These are phyloP conservation scores for Yamadazyma diddensiae DNA, from an alignment of 1,139 yeast genomes.

Conservation along the genomic window DNA sequence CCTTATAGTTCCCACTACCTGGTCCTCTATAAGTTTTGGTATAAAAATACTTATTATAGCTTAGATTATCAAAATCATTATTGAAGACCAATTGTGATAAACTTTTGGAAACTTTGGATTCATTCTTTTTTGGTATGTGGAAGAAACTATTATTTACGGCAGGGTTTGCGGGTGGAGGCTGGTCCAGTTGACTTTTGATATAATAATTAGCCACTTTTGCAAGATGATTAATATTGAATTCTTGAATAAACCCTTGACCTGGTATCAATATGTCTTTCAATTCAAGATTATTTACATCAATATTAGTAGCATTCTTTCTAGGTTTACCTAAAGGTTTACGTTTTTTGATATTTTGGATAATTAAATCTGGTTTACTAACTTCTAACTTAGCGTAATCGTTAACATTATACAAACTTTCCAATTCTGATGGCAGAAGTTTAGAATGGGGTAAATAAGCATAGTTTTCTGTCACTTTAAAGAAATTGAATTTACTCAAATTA, in stretches of 20 bases:
- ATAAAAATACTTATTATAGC: slow-evolving; percentile 39
- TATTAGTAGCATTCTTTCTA: slow-evolving; percentile 29
- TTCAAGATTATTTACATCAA: slow-evolving; percentile 42
- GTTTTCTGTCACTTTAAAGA: slow-evolving; percentile 25
- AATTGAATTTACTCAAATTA: slow-evolving; percentile 34
- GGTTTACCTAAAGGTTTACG: slow-evolving; percentile 28
- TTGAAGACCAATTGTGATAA: slow-evolving; percentile 36
- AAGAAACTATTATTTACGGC: slow-evolving; percentile 6
- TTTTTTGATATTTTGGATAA: slow-evolving; percentile 9
- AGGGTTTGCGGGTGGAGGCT: slow-evolving; percentile 11
- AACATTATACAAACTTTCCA: slow-evolving; percentile 28
- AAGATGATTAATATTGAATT: slow-evolving; percentile 38
- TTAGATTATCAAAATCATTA: slow-evolving; percentile 34
- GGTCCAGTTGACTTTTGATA: slow-evolving; percentile 30
- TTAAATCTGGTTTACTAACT: slow-evolving; percentile 15
- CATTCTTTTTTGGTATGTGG: slow-evolving; percentile 11
- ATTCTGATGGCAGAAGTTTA: slow-evolving; percentile 29
- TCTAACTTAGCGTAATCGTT: slow-evolving; percentile 28
- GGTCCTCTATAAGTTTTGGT: slow-evolving; percentile 44
- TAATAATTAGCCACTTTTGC: slow-evolving; percentile 47
- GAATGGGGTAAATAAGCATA: slow-evolving; percentile 22
- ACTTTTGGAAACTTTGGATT: slow-evolving; percentile 28
- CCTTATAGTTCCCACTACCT: slow-evolving; percentile 48
- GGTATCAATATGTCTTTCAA: slow-evolving; percentile 41
- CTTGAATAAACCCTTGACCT: slow-evolving; percentile 47